phyloP scores from a whole-genome alignment of 1,139 yeast genomes.

The Geotrichum citri-aurantii region DNA sequence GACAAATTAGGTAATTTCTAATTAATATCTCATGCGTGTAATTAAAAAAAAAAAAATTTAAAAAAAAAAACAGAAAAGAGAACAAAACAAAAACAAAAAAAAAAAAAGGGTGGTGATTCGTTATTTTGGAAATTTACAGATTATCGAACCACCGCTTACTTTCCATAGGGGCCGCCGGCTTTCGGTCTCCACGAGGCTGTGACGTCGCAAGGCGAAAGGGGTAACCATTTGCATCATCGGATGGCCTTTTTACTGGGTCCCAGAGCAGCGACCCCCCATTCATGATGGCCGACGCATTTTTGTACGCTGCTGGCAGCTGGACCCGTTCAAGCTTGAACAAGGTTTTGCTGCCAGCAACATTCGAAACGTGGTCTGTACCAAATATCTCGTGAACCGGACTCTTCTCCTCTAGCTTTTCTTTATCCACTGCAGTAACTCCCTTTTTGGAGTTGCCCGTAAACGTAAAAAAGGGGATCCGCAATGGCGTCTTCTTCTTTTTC shows the following conservation, averaged over 20 bases:
- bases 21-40: no score
- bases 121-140: not conserved
- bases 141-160: not conserved
- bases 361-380: not conserved
- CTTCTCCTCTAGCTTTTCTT: not conserved
- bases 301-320: not conserved
- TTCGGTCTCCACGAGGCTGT: not conserved
- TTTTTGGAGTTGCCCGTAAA: not conserved
- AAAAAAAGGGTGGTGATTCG: not conserved
- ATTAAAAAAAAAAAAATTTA: no score
- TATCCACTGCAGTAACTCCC: not conserved
- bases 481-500: not conserved
- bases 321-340: not conserved
- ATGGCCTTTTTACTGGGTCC: not conserved
- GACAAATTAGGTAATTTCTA: no score
- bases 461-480: slow-evolving; percentile 3
- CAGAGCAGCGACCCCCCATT: slow-evolving; percentile 1
- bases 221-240: not conserved
- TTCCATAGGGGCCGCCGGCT: not conserved
- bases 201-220: not conserved
- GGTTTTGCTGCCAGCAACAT: not conserved
- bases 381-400: not conserved
- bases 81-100: not conserved
- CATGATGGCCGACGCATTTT: not conserved
- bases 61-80: not conserved